Evolutionary conservation across 1,284 basidiomycete species (phyloP).

Genomic region (Testicularia cyperi): DNA sequence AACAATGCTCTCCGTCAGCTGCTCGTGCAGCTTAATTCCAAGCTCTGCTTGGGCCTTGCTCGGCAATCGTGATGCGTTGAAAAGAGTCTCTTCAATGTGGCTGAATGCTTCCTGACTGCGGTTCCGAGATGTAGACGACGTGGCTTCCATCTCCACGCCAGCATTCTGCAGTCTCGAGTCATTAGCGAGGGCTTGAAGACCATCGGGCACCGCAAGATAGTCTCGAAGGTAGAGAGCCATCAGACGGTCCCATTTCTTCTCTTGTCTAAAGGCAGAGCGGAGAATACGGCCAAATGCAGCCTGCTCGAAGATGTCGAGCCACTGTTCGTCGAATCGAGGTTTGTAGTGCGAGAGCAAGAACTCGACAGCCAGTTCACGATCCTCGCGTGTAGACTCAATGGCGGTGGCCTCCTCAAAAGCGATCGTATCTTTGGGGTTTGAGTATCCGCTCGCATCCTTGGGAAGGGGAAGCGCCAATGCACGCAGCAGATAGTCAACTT

Average conservation of each 20-base stretch:
- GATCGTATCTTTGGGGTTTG: too few species aligned
- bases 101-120: constrained; percentile 16
- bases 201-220: constrained; percentile 5
- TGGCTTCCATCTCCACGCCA: not conserved
- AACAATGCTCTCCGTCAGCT: constrained; percentile 18
- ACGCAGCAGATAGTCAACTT: constrained; percentile 75
- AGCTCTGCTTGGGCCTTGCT: constrained; percentile 3
- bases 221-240: constrained; percentile 20
- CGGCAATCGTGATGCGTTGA: constrained; percentile 17
- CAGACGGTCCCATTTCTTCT: constrained; percentile 71
- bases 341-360: constrained; percentile 90
- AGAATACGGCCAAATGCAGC: constrained; percentile 91
- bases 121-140: too few species aligned
- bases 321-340: constrained; percentile 72
- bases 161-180: not conserved
- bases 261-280: constrained; percentile 74
- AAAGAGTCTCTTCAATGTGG: constrained; percentile 34
- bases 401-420: constrained; percentile 1
- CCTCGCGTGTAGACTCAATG: constrained; percentile 71
- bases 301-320: constrained; percentile 72
- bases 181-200: too few species aligned
- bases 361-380: constrained; percentile 91
- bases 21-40: constrained; percentile 26
- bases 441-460: not conserved
- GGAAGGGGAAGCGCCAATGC: constrained; percentile 74